phyloP scores from a whole-genome alignment of 148 eudicot species.

The Nyssa sinensis region DNA sequence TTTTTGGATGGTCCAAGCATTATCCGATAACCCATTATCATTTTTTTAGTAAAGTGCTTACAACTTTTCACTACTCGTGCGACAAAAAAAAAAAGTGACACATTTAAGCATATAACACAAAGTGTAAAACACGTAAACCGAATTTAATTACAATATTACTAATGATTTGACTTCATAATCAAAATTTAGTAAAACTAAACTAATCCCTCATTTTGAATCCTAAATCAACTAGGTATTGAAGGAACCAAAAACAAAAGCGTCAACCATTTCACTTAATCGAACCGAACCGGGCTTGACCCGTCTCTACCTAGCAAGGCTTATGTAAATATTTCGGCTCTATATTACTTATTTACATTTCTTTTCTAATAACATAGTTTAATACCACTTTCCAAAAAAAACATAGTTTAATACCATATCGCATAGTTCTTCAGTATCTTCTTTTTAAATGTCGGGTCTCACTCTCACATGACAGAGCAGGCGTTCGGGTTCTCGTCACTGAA shows the following conservation, averaged over 20 bases:
- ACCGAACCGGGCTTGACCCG: too few relatives aligned
- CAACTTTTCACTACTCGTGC: too few relatives aligned
- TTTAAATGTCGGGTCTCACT: background rate
- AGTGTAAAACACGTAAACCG: too few relatives aligned
- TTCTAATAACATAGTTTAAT: background rate
- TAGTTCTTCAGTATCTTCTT: too few relatives aligned
- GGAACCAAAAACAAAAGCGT: background rate
- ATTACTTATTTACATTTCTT: background rate
- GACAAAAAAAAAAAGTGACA: too few relatives aligned
- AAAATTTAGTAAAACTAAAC: background rate
- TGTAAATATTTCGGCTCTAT: too few relatives aligned
- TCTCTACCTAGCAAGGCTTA: background rate
- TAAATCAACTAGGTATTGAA: background rate
- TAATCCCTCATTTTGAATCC: background rate
- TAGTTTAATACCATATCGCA: too few relatives aligned
- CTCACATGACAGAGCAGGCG: constrained; percentile 30
- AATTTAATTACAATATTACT: background rate
- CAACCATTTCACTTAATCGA: background rate
- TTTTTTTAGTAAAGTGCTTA: too few relatives aligned
- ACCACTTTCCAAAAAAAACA: too few relatives aligned
- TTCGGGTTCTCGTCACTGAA: constrained; percentile 32
- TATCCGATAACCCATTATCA: too few relatives aligned
- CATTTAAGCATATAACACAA: too few relatives aligned
- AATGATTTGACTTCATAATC: background rate
- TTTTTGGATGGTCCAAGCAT: too few relatives aligned